Base-by-base conservation (phyloP, 371 early-diverging fungal species). In the Coemansia sp. region DNA sequence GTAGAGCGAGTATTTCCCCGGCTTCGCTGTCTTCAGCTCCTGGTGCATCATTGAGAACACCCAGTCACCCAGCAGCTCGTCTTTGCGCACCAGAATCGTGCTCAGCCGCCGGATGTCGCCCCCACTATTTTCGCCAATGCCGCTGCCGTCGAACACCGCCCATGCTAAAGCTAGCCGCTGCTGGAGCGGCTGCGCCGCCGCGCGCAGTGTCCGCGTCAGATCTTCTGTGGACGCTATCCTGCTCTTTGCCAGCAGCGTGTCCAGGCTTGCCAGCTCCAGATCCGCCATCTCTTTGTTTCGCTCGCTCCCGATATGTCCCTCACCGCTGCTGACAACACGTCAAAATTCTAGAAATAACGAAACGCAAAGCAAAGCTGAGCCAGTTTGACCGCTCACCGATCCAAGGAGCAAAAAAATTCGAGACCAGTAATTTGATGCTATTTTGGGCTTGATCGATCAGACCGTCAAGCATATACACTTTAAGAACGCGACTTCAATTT, bases 1-100 rank as follows among this genome's bases (percentile, higher is more conserved):
- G 38, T 30, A 43, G 10, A 69, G 31, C 11, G 14, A 33, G 31
- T 54, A 61, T 26, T 66, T 55, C 48, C 36, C 48, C 14, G 41
- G 20, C 30, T 64, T 58, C n/a, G 36, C 31, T n/a, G 45, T 34
- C 52, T 72, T 72, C 4, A 72, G 65, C 62, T 72, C 74, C 40
- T 60, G 65, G 7, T 65, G 62, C 45, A 72, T 72, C 7, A 61
- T 61, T 6, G 65, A 68, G 36, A 72, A 65, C 12, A 72, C 49
- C 74, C 74, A 72, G 11, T 72, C 74, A 5, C 56, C 52, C 38
- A 72, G 52, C 38, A 68, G 55, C 65, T 72, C 74, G 36, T 68
- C 65, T 33, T 61, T 59, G 42, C 74, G 69, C 11, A 72, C 69
- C 20, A 72, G 54, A 8, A 58, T 58, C 4, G 52, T 40, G 43